These are phyloP conservation scores for Diplogelasinospora grovesii DNA, from an alignment of 495 filamentous ascomycete species.

Conservation along the genomic window DNA sequence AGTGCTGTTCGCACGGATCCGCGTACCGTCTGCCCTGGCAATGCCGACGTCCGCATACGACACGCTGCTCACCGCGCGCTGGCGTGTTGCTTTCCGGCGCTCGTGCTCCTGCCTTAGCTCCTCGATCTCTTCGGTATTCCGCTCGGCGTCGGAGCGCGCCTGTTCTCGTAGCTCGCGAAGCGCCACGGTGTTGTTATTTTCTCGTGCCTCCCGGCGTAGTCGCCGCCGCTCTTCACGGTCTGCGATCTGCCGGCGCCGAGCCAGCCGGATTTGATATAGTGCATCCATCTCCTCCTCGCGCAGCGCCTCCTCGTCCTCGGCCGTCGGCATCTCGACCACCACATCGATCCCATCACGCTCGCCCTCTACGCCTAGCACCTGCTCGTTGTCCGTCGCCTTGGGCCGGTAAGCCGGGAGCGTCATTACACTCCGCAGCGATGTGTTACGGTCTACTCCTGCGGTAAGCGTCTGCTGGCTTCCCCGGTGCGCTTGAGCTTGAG, in stretches of 20 bases:
- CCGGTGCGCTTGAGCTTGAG: constrained; percentile 6
- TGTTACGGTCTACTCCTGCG: constrained; percentile 67
- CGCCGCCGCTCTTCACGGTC: constrained; percentile 70
- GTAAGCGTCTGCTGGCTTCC: constrained; percentile 6
- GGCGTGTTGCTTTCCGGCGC: constrained; percentile 53
- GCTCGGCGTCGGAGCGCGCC: constrained; percentile 30
- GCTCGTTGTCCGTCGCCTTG: constrained; percentile 66
- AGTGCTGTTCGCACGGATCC: constrained; percentile 71
- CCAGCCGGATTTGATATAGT: constrained; percentile 79
- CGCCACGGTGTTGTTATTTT: constrained; percentile 56
- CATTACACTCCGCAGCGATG: constrained; percentile 84
- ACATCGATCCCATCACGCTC: constrained; percentile 88
- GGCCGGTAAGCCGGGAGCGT: constrained; percentile 75
- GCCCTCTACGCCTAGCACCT: constrained; percentile 83
- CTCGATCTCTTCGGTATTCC: constrained; percentile 32
- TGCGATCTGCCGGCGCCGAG: constrained; percentile 65
- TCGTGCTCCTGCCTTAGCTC: constrained; percentile 62
- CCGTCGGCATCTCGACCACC: constrained; percentile 64
- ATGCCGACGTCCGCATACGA: constrained; percentile 81
- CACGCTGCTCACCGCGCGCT: constrained; percentile 73
- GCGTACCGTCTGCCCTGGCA: constrained; percentile 80
- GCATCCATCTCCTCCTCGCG: constrained; percentile 92
- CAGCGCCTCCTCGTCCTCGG: constrained; percentile 60
- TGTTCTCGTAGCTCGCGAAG: constrained; percentile 51
- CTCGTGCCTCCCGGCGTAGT: constrained; percentile 60